phyloP scores from a whole-genome alignment of 2,329 filamentous ascomycete genomes.

The Chalara sp. region DNA sequence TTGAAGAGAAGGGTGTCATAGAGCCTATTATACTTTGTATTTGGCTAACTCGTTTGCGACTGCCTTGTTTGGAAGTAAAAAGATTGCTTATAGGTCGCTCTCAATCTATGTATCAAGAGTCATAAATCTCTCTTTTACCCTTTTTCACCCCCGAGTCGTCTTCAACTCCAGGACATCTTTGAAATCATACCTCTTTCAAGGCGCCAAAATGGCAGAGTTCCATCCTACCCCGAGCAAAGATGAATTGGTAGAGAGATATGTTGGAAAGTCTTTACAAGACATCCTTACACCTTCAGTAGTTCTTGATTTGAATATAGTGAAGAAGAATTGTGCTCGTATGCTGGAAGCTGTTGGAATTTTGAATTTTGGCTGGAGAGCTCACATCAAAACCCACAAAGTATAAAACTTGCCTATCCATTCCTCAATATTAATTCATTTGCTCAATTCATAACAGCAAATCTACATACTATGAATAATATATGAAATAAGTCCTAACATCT shows the following conservation, averaged over 20 bases:
- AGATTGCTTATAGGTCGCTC: too few relatives aligned
- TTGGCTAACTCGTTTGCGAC: too few relatives aligned
- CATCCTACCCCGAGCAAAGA: slow-evolving; percentile 29
- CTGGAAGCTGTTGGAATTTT: slow-evolving; percentile 53
- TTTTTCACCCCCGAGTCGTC: too few relatives aligned
- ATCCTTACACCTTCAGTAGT: slow-evolving; percentile 62
- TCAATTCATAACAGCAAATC: background rate
- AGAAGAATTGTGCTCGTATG: slow-evolving; percentile 66
- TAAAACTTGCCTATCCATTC: background rate
- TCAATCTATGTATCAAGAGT: too few relatives aligned
- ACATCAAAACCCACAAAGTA: slow-evolving; percentile 82
- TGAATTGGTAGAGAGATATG: slow-evolving; percentile 35
- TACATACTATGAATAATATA: background rate
- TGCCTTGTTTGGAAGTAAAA: too few relatives aligned
- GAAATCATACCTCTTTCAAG: slow-evolving; percentile 13
- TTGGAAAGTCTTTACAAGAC: slow-evolving; percentile 53
- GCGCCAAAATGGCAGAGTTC: slow-evolving; percentile 7
- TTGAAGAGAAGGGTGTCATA: too few relatives aligned
- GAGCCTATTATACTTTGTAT: too few relatives aligned
- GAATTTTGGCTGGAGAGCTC: slow-evolving; percentile 62
- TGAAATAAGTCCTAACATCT: slow-evolving; percentile 2
- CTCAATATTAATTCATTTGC: too few relatives aligned
- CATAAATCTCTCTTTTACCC: too few relatives aligned
- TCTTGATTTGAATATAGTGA: slow-evolving; percentile 59
- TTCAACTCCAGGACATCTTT: background rate